Evolutionary conservation across 2,329 filamentous ascomycete species (phyloP).

Genomic region (Ambrosiella beaveri): DNA sequence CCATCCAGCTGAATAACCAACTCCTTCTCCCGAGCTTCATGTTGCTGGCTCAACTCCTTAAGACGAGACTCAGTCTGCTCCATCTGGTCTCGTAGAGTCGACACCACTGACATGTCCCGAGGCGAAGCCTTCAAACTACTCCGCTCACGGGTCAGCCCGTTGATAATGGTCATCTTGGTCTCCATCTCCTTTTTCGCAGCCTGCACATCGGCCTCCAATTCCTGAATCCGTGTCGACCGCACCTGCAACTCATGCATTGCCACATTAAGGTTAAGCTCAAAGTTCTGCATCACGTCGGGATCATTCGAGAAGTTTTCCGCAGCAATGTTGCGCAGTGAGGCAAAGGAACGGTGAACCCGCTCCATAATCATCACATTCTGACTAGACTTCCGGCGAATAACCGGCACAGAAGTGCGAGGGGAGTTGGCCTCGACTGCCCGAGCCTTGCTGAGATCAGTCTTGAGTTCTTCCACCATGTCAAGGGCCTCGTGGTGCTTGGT

Average conservation of each 20-base stretch:
- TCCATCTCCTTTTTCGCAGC: constrained; percentile 92
- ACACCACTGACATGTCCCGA: constrained; percentile 81
- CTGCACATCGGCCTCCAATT: constrained; percentile 69
- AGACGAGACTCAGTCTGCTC: constrained; percentile 74
- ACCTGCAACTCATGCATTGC: constrained; percentile 83
- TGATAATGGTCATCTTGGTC: constrained; percentile 87
- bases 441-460: constrained; percentile 68
- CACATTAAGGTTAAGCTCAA: constrained; percentile 78
- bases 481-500: constrained; percentile 65
- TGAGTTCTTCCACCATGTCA: constrained; percentile 78
- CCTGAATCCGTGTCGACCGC: constrained; percentile 75
- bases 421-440: constrained; percentile 43
- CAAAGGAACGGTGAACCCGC: constrained; percentile 78
- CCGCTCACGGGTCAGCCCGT: constrained; percentile 78
- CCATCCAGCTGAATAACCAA: constrained; percentile 53
- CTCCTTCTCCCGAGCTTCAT: constrained; percentile 59
- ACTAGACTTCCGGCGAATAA: constrained; percentile 84
- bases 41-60: constrained; percentile 50
- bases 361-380: constrained; percentile 78
- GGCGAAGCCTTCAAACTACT: constrained; percentile 72
- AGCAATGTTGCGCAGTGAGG: constrained; percentile 75
- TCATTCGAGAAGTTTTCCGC: constrained; percentile 67
- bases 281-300: constrained; percentile 76
- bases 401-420: constrained; percentile 48
- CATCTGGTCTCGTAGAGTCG: constrained; percentile 72